phyloP scores from a whole-genome alignment of 2,329 filamentous ascomycete species.

The Dactylellina cionopaga region DNA sequence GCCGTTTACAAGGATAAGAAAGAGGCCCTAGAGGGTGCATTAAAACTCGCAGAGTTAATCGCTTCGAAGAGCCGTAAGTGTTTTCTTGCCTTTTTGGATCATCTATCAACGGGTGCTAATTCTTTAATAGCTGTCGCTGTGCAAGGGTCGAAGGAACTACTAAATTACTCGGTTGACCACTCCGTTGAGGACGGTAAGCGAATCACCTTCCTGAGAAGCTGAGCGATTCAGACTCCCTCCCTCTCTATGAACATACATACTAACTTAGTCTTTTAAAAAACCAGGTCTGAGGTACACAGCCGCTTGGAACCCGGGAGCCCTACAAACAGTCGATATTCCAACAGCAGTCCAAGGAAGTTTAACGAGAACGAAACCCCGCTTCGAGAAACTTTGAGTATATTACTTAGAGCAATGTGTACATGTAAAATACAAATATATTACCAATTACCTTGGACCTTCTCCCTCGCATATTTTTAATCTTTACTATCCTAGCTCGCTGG shows the following conservation, averaged over 20 bases:
- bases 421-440: constrained; percentile 26
- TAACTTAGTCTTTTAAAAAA: constrained; percentile 20
- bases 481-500: not conserved
- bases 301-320: constrained; percentile 84
- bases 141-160: constrained; percentile 84
- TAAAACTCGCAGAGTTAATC: constrained; percentile 73
- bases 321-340: constrained; percentile 82
- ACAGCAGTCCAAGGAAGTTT: constrained; percentile 79
- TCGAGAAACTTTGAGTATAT: constrained; percentile 77
- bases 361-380: constrained; percentile 80
- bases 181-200: constrained; percentile 76
- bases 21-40: constrained; percentile 70
- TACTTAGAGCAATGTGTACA: not conserved
- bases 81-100: not conserved
- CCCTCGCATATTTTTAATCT: too few relatives aligned
- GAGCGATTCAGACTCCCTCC: too few relatives aligned
- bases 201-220: too few relatives aligned
- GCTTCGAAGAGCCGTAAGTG: constrained; percentile 75
- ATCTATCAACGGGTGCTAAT: not conserved
- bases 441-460: not conserved
- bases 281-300: constrained; percentile 81
- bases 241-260: too few relatives aligned
- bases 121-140: constrained; percentile 73
- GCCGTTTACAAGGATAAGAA: constrained; percentile 72
- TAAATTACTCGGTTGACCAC: constrained; percentile 84